Base-by-base conservation (phyloP, 2,329 filamentous ascomycete genomes). In the Fusarium domesticum region DNA sequence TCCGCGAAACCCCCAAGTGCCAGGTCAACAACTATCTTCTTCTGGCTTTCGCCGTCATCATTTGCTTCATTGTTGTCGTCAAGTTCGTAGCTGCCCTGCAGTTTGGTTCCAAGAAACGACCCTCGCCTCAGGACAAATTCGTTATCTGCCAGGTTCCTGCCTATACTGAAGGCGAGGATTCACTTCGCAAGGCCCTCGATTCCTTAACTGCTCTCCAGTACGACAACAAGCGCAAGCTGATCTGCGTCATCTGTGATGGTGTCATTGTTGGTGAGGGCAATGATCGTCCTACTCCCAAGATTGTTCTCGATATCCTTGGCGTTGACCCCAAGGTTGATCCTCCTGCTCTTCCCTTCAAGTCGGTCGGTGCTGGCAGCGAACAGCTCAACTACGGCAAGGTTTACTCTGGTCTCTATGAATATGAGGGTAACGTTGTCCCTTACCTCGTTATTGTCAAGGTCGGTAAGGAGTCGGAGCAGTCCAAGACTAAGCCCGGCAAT, bases 321-420 rank as follows among this genome's bases (percentile, higher is more conserved):
- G 93, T 98, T 43, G 92, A 97, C 59, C 92, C 92, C 35, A 97
- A 96, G 71, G 84, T 96, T 48, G 93, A 98, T 60, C 93, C 93
- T 50, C 91, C 91, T 17, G 90, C 93, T 1, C 75, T 98, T 23
- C 88, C 91, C 1, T 97, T 97, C 80, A 92, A 91, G 70, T 95
- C 90, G 4, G 84, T 98, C 45, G 93, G 93, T 39, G 76, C 84
- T 38, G 89, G 91, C 57, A 90, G 82, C 60, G 88, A 96, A 50
- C 92, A 97, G 66, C 84, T 97, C 54, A 98, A 98, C 70, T 97
- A 96, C 62, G 93, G 91, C 63, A 98, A 98, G 65, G 91, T 98
- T 14, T 98, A 97, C 69, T 97, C 92, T 37, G 93, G 93, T 62
- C 80, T 98, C 3, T 98, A 98, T 68, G 93, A 98, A 66, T 96